phyloP scores from a whole-genome alignment of 148 eudicot species.

The Persicaria tinctoria region DNA sequence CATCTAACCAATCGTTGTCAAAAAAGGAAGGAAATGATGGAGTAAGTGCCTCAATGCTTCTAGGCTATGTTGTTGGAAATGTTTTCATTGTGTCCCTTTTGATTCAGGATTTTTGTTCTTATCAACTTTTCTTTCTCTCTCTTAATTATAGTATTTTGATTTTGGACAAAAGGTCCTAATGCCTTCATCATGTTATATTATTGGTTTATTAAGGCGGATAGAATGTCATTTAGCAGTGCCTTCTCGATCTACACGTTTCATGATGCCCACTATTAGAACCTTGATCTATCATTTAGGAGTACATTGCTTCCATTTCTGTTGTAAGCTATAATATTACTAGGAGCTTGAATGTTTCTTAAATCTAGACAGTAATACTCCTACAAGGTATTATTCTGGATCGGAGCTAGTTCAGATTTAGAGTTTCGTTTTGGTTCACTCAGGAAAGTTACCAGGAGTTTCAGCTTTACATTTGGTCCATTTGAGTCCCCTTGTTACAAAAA shows the following conservation, averaged over 20 bases:
- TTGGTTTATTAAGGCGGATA: too few relatives aligned
- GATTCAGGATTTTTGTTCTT: constrained; percentile 6
- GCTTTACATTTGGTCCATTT: not conserved
- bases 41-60: constrained; percentile 27
- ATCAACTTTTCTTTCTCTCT: not conserved
- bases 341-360: not conserved
- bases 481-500: not conserved
- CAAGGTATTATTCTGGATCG: not conserved
- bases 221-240: too few relatives aligned
- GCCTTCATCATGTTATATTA: too few relatives aligned
- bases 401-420: not conserved
- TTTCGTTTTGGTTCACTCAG: not conserved
- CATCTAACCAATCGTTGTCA: constrained; percentile 28
- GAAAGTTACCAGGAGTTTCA: not conserved
- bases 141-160: not conserved
- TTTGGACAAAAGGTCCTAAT: too few relatives aligned
- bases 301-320: not conserved
- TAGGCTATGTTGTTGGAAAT: not conserved
- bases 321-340: not conserved
- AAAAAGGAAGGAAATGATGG: constrained; percentile 86
- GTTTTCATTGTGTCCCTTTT: not conserved
- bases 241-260: not conserved
- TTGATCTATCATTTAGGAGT: constrained; percentile 1
- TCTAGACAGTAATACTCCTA: not conserved
- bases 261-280: not conserved